Evolutionary conservation across 164 flowering plant genomes (phyloP), one percentile per base, ranked within the genome.

Genomic region (Vitis rupestris): DNA sequence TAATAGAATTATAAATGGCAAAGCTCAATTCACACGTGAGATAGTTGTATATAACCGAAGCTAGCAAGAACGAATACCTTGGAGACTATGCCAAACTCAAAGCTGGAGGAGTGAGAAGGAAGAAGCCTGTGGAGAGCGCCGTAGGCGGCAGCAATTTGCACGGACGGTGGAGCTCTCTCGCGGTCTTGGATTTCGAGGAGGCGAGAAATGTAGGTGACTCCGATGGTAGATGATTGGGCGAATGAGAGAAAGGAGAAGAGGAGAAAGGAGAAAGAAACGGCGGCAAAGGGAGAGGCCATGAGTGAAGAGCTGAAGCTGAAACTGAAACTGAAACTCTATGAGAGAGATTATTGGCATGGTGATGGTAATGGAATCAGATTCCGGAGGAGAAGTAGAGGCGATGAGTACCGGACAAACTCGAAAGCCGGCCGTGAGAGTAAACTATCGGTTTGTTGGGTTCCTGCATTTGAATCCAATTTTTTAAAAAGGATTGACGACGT

Each of bases 61-160:
- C 29, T 8, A 10, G 10, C 1, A 30, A 16, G 49, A 19, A 16
- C 14, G 31, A 11, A 58, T 31, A 82, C 91, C 87, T 83, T 88
- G 23, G 90, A 76, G 66, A 87, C 72, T 30, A 90, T 85, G 12
- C 68, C 73, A 63, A 90, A 88, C 56, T 84, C 76, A 59, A 90
- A 90, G 70, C 87, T 83, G 14, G 82, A 79, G 14, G 74, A 75
- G 62, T 86, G 96, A 49, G 88, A 78, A 48, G 96, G 91, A 71
- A 88, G 82, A 16, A 88, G 80, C 63, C 93, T 81, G 14, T 65
- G 65, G 23, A 87, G 87, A 56, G 83, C 84, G 16, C 78, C 85
- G 8, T 74, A 68, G 31, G 88, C 88, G 1, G 96, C 96, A 12
- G 83, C 73, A 9, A 79, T 64, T 69, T 90, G 93, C 14, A 86